Conservation (phyloP, 2,329 filamentous ascomycete genomes). For the Trichoderma brevicompactum region DNA sequence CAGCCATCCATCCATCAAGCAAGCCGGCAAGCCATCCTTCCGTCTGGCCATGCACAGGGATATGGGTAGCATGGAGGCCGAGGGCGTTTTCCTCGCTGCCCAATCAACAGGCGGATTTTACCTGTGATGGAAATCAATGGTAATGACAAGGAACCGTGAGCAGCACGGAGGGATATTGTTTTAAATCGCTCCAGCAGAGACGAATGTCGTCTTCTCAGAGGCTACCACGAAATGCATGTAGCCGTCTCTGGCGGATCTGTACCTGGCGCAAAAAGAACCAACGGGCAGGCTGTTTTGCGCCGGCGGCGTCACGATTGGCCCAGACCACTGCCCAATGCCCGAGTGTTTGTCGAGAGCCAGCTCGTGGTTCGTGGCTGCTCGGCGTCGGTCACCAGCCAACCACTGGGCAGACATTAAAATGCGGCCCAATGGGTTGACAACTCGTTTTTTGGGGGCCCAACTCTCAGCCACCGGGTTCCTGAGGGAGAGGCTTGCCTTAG, state of each 20-base stretch:
- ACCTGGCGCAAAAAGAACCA: conserved; percentile 12
- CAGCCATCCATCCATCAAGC: conserved; percentile 19
- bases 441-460: conserved; percentile 26
- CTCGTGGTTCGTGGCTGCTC: conserved; percentile 11
- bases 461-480: conserved; percentile 27
- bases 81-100: conserved; percentile 2
- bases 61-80: conserved; percentile 16
- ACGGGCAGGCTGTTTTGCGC: neutral
- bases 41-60: conserved; percentile 11
- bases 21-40: conserved; percentile 7
- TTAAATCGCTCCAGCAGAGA: neutral
- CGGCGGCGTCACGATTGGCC: conserved; percentile 24
- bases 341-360: conserved; percentile 11
- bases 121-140: neutral
- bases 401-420: conserved; percentile 25
- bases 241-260: conserved; percentile 24
- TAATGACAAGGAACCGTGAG: neutral
- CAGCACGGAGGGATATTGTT: neutral
- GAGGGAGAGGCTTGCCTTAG: conserved; percentile 26
- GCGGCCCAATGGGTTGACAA: conserved; percentile 27
- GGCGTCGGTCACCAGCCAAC: conserved; percentile 26
- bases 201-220: conserved; percentile 13
- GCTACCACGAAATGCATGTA: conserved; percentile 24
- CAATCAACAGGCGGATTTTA: neutral
- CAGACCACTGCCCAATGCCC: conserved; percentile 20